A percentile compares a stretch with the other conserved stretches of the same genome.
phyloP scores from a whole-genome alignment of 495 filamentous ascomycete species.

The Trichoderma virens region DNA sequence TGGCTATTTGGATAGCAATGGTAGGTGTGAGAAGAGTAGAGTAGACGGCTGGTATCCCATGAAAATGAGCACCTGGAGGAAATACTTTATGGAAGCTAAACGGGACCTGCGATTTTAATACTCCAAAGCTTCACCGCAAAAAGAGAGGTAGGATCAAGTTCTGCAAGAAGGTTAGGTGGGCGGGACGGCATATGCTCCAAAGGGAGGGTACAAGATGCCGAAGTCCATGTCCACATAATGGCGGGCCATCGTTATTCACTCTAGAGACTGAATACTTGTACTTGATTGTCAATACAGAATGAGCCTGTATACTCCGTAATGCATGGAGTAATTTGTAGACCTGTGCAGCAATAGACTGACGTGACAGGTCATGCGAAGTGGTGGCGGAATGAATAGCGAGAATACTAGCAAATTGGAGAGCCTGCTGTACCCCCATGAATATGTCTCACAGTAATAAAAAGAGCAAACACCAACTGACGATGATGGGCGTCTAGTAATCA shows the following conservation, averaged over 20 bases:
- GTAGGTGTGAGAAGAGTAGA: not conserved
- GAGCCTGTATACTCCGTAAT: not conserved
- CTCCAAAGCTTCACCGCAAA: not conserved
- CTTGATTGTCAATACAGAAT: not conserved
- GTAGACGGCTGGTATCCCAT: not conserved
- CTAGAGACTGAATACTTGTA: not conserved
- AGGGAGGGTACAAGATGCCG: not conserved
- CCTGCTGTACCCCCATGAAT: not conserved
- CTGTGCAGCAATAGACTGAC: not conserved
- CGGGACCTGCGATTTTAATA: not conserved
- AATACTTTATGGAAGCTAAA: not conserved
- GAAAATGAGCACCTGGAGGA: not conserved
- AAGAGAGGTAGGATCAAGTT: not conserved
- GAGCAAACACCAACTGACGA: not conserved
- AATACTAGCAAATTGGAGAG: not conserved
- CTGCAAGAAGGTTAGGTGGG: not conserved
- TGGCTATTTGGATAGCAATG: not conserved
- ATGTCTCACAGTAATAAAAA: constrained; percentile 5
- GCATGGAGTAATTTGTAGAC: not conserved
- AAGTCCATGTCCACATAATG: not conserved
- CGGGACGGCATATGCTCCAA: not conserved
- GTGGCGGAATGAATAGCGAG: not conserved
- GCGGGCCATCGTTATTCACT: not conserved
- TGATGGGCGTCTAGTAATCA: not conserved
- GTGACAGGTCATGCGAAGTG: too few relatives aligned